A percentile compares a stretch with the other conserved stretches of the same genome.
Conservation (phyloP, 2,329 filamentous ascomycete species). For the Fusarium robinianum region DNA sequence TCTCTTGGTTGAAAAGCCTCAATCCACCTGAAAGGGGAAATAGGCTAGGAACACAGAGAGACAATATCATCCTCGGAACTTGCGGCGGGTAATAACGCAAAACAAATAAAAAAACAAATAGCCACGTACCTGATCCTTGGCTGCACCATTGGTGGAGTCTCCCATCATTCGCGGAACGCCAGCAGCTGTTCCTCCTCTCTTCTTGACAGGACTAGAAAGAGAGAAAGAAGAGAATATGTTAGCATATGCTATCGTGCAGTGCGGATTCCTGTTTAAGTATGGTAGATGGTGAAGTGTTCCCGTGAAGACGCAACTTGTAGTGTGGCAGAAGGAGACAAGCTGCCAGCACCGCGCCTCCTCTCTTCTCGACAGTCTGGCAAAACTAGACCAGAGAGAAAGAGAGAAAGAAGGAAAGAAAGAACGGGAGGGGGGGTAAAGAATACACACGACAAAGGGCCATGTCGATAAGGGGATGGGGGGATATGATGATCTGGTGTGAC, state of each 20-base stretch:
- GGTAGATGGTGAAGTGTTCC: background rate
- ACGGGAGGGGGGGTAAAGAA: background rate
- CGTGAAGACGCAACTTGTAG: background rate
- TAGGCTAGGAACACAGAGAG: too few relatives aligned
- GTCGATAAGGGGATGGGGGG: constrained; percentile 1
- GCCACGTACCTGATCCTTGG: constrained; percentile 55
- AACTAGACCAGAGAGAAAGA: too few relatives aligned
- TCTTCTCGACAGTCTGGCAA: too few relatives aligned
- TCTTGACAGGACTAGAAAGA: constrained; percentile 68
- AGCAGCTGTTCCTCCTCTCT: constrained; percentile 69
- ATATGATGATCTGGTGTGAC: constrained; percentile 17
- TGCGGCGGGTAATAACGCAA: background rate
- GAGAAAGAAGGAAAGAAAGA: constrained; percentile 2
- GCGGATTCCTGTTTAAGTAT: background rate
- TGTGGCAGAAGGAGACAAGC: background rate
- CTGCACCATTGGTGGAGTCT: constrained; percentile 65
- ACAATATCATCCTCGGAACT: too few relatives aligned
- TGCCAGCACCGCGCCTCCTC: too few relatives aligned
- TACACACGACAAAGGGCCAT: constrained; percentile 5
- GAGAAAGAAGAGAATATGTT: constrained; percentile 33
- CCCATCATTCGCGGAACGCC: constrained; percentile 69
- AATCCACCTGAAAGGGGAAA: background rate
- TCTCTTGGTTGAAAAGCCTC: too few relatives aligned
- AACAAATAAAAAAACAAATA: background rate
- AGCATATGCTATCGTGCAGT: constrained; percentile 18